phyloP scores from a whole-genome alignment of 306 rosid species.

The Purshia tridentata region DNA sequence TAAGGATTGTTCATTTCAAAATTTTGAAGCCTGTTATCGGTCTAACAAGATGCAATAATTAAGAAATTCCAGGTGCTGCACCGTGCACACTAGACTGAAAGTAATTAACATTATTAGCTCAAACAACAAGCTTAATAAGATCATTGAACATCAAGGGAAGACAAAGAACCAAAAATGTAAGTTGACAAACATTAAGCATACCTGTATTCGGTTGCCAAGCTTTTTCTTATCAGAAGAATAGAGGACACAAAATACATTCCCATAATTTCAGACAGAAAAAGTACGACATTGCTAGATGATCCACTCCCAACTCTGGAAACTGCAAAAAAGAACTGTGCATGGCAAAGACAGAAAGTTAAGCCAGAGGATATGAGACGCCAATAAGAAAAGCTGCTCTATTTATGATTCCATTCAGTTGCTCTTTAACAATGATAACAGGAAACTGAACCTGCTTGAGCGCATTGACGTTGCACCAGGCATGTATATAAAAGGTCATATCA shows the following conservation, averaged over 20 bases:
- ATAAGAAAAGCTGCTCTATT: background rate
- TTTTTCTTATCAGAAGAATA: slow-evolving; percentile 93
- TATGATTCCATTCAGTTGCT: background rate
- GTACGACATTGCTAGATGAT: slow-evolving; percentile 96
- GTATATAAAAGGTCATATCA: background rate
- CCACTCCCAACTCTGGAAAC: slow-evolving; percentile 99
- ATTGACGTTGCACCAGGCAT: slow-evolving; percentile 1
- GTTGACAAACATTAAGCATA: slow-evolving; percentile 29
- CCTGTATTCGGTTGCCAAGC: slow-evolving; percentile 97
- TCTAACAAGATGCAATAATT: background rate
- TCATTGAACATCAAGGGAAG: background rate
- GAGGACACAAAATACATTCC: slow-evolving; percentile 97
- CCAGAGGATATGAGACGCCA: slow-evolving; percentile 12
- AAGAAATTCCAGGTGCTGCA: background rate
- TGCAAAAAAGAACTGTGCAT: slow-evolving; percentile 87
- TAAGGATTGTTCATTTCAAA: slow-evolving; percentile 6
- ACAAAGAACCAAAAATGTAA: background rate
- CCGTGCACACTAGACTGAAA: background rate
- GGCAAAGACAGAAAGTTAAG: slow-evolving; percentile 24
- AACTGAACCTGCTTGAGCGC: background rate
- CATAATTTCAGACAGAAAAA: slow-evolving; percentile 94
- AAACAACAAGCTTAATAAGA: background rate
- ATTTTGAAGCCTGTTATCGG: background rate
- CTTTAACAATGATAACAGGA: background rate
- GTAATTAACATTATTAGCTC: background rate